phyloP scores from a whole-genome alignment of 1,284 basidiomycete genomes.

The Ganoderma lingzhi region DNA sequence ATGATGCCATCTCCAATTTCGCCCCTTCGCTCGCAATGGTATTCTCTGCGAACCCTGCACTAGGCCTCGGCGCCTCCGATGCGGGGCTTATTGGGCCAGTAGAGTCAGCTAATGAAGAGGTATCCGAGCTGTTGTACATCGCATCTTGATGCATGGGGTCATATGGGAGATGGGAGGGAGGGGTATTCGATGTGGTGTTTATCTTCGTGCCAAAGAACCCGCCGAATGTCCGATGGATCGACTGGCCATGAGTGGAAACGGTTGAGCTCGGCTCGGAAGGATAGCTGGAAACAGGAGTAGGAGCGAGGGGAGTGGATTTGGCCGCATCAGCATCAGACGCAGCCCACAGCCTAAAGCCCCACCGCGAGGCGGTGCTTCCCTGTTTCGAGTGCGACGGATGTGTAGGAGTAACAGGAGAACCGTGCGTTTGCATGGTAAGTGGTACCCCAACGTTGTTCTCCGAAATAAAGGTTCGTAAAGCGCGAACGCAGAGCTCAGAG shows the following conservation, averaged over 20 bases:
- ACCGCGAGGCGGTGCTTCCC: conserved; percentile 38
- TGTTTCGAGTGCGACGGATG: conserved; percentile 32
- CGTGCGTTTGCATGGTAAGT: conserved; percentile 24
- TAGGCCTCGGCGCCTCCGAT: conserved; percentile 23
- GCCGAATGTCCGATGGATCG: conserved; percentile 66
- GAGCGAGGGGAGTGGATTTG: conserved; percentile 32
- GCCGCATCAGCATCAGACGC: conserved; percentile 35
- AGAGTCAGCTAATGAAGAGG: conserved; percentile 46
- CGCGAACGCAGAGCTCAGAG: conserved; percentile 85
- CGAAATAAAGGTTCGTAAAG: conserved; percentile 86
- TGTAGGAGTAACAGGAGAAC: conserved; percentile 39
- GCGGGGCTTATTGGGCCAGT: conserved; percentile 46
- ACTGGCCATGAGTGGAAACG: conserved; percentile 43
- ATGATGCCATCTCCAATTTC: not conserved
- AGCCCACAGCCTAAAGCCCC: conserved; percentile 69
- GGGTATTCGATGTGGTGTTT: conserved; percentile 55
- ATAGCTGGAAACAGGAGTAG: conserved; percentile 31
- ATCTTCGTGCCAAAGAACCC: conserved; percentile 70
- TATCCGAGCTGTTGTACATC: conserved; percentile 45
- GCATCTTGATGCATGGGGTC: conserved; percentile 39
- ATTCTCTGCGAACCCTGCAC: not conserved
- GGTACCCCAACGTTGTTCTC: conserved; percentile 67
- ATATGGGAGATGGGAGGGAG: conserved; percentile 34
- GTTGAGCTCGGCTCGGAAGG: conserved; percentile 31
- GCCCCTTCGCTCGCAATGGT: not conserved